These are phyloP conservation scores for Lipomyces lipofer DNA, from an alignment of 805 yeast species.

Conservation along the genomic window DNA sequence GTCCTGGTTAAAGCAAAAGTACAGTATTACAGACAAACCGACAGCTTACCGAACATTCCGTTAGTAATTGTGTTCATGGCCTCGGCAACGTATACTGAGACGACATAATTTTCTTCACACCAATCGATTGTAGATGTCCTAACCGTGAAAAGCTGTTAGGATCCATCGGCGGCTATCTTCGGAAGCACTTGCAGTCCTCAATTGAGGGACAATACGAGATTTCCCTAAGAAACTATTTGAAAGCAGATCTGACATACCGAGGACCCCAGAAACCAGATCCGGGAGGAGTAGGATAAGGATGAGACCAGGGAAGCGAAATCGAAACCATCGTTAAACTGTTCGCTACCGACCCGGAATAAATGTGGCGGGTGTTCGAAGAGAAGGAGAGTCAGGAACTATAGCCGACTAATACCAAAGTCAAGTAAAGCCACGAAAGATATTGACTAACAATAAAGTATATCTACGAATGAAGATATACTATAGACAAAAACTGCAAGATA, in stretches of 20 bases:
- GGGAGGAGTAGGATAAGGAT: conserved; percentile 58
- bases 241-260: conserved; percentile 19
- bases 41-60: conserved; percentile 45
- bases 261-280: conserved; percentile 71
- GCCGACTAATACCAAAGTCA: too few relatives aligned
- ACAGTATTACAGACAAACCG: not conserved
- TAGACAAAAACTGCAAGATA: not conserved
- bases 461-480: not conserved
- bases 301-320: conserved; percentile 21
- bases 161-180: not conserved
- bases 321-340: not conserved
- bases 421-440: not conserved
- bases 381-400: too few relatives aligned
- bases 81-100: conserved; percentile 83
- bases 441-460: not conserved
- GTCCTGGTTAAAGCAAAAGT: not conserved
- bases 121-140: conserved; percentile 93
- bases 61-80: conserved; percentile 86
- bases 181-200: not conserved
- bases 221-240: not conserved
- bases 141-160: not conserved
- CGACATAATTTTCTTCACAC: conserved; percentile 97
- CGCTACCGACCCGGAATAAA: not conserved
- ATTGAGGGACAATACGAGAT: too few relatives aligned
- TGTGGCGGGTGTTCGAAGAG: conserved; percentile 2